Base-by-base conservation (phyloP, 2,329 filamentous ascomycete genomes). In the Aureobasidium pullulans region DNA sequence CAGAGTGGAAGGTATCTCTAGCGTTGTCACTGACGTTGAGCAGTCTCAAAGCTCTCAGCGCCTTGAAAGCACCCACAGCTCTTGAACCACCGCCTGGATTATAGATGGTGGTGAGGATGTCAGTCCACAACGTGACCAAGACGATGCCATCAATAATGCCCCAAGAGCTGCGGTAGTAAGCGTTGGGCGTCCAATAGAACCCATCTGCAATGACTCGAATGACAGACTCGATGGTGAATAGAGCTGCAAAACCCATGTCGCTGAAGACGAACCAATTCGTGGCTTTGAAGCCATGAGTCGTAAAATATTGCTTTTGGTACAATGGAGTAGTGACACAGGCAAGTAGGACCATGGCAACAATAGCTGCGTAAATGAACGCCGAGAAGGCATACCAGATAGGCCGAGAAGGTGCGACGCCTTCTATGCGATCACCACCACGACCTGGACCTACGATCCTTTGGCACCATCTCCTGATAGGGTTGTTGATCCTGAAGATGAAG, bases 141-240 rank as follows among this genome's bases (percentile, higher is more conserved):
- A 99, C 94, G 46, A 97, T 74, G 0, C 88, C 90, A 69, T 99
- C 94, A 64, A 99, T 96, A 62, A 96, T 86, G 6, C 94, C 95
- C 94, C 94, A 99, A 0, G 92, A 93, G 69, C 93, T 93, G 67
- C 94, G 86, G 71, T 96, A 90, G 70, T 96, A 99, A 2, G 95
- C 95, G 73, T 99, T 96, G 0, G 94, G 94, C 0, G 94, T 96
- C 84, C 90, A 97, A 71, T 96, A 88, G 67, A 96, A 88, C 7
- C 94, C 94, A 75, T 99, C 94, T 0, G 94, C 94, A 66, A 99
- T 85, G 59, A 96, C 86, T 72, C 99, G 99, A 75, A 99, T 92
- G 6, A 85, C 68, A 0, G 92, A 90, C 73, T 99, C 94, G 6
- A 89, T 70, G 0, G 88, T 88, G 75, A 99, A 99, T 13, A 99